phyloP scores from a whole-genome alignment of 2,329 filamentous ascomycete species.

The Knufia petricola region DNA sequence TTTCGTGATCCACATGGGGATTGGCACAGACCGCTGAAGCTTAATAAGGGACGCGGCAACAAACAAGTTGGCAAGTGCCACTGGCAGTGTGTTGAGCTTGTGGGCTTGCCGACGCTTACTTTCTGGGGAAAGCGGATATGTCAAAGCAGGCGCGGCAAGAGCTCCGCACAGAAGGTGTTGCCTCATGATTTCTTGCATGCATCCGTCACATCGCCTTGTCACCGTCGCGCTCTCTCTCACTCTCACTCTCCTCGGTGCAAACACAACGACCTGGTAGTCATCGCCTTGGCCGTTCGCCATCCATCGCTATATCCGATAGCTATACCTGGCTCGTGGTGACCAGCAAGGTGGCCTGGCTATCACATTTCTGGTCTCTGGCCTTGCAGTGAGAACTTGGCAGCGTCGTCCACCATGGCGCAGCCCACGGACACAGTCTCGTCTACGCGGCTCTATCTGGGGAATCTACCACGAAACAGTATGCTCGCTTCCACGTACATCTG shows the following conservation, averaged over 20 bases:
- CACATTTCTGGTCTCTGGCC: slow-evolving; percentile 4
- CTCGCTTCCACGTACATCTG: slow-evolving; percentile 19
- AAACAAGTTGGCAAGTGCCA: neutral
- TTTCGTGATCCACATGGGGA: too few relatives aligned
- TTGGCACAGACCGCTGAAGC: neutral
- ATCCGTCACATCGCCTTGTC: neutral
- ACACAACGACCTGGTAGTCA: neutral
- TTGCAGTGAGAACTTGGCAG: neutral
- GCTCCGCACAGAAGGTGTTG: slow-evolving; percentile 7
- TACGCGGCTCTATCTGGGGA: slow-evolving; percentile 93
- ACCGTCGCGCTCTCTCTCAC: neutral
- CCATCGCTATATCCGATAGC: neutral
- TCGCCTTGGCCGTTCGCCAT: slow-evolving; percentile 4
- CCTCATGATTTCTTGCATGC: slow-evolving; percentile 4
- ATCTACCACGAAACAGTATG: slow-evolving; percentile 92
- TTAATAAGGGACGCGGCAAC: neutral
- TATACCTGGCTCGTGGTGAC: neutral
- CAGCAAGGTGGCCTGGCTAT: slow-evolving; percentile 3
- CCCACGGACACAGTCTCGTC: slow-evolving; percentile 62
- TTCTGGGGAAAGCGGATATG: too few relatives aligned
- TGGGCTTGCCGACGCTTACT: too few relatives aligned
- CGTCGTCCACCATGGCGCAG: slow-evolving; percentile 2
- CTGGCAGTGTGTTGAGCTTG: too few relatives aligned
- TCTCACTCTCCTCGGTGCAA: neutral
- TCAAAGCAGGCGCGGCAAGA: neutral